A percentile compares a stretch with the other conserved stretches of the same genome.
phyloP scores from a whole-genome alignment of 352 stramenopile genomes.

The Globisporangium carolinianum region DNA sequence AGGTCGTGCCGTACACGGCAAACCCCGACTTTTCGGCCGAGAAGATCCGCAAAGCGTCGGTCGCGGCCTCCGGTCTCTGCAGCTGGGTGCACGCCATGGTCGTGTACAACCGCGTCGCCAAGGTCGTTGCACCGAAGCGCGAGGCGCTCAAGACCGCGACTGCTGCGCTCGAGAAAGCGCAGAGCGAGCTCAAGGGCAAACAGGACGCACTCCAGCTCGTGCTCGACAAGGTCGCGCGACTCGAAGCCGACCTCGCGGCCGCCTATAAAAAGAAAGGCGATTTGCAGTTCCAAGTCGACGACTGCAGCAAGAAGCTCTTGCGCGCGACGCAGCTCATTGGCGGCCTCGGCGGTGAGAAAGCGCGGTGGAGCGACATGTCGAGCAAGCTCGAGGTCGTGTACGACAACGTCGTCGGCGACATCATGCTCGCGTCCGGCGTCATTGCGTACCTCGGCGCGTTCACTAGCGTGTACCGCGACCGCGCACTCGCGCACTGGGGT shows the following conservation, averaged over 20 bases:
- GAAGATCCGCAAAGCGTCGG: constrained; percentile 92
- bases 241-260: constrained; percentile 85
- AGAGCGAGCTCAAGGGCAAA: constrained; percentile 84
- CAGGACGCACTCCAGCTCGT: constrained; percentile 89
- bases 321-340: constrained; percentile 92
- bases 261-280: constrained; percentile 92
- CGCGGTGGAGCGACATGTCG: constrained; percentile 89
- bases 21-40: constrained; percentile 92
- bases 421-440: constrained; percentile 90
- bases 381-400: constrained; percentile 79
- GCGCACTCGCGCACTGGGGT: constrained; percentile 84
- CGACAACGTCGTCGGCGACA: constrained; percentile 91
- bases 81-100: constrained; percentile 96
- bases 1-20: constrained; percentile 74
- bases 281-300: constrained; percentile 87
- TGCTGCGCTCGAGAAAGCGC: constrained; percentile 75
- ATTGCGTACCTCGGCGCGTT: constrained; percentile 94
- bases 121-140: constrained; percentile 91
- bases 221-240: constrained; percentile 87
- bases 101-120: constrained; percentile 91
- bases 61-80: constrained; percentile 91
- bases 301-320: constrained; percentile 90
- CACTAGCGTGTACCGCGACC: constrained; percentile 87
- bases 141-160: constrained; percentile 89
- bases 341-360: constrained; percentile 91